phyloP scores from a whole-genome alignment of 2,329 filamentous ascomycete genomes.

The Claviceps sp. region DNA sequence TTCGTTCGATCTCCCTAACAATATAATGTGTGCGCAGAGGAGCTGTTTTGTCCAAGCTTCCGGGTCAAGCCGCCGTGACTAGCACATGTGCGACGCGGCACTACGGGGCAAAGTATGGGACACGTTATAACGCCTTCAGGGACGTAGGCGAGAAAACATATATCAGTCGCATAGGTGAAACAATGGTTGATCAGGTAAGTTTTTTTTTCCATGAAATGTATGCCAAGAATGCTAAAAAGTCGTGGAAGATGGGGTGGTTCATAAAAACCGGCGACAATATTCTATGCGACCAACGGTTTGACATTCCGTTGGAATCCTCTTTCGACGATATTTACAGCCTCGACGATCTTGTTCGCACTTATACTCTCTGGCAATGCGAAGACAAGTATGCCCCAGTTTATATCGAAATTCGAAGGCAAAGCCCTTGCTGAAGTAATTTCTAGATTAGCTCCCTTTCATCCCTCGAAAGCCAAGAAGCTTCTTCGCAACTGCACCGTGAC shows the following conservation, averaged over 20 bases:
- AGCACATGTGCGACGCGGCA: slow-evolving; percentile 1
- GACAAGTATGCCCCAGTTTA: neutral
- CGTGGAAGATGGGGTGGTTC: slow-evolving; percentile 1
- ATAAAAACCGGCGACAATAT: neutral
- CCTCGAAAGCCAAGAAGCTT: no score
- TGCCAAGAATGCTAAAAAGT: neutral
- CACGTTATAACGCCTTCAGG: neutral
- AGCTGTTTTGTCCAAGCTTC: slow-evolving; percentile 1
- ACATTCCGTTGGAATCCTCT: fast-evolving
- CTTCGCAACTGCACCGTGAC: no score
- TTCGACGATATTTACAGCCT: neutral
- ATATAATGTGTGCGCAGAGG: neutral
- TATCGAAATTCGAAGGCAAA: no score
- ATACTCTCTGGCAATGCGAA: neutral
- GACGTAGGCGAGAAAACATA: neutral
- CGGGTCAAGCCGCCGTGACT: neutral
- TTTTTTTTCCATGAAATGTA: neutral
- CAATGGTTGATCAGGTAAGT: neutral
- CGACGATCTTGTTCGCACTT: neutral
- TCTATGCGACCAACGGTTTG: neutral
- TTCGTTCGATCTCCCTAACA: neutral
- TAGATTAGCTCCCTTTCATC: no score
- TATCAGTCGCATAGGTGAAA: neutral
- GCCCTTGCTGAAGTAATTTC: no score
- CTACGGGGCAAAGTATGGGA: neutral